phyloP scores from a whole-genome alignment of 768 basidiomycete species.

The Termitomyces eurrhizus region DNA sequence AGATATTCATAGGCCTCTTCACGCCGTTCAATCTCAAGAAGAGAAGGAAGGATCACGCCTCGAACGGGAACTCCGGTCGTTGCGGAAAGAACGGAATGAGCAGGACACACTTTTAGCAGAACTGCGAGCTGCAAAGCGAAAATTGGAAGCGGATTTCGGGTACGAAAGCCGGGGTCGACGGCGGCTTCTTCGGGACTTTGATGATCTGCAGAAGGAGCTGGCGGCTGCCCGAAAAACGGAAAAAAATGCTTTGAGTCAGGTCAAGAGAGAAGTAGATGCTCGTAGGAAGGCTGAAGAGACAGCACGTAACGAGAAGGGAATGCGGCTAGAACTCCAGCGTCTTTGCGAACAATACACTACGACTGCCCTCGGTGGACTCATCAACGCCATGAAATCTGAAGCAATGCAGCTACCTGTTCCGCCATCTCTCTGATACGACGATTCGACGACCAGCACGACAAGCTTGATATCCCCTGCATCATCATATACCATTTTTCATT shows the following conservation, averaged over 20 bases:
- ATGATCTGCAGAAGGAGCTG: slow-evolving; percentile 29
- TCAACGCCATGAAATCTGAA: slow-evolving; percentile 11
- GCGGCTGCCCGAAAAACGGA: slow-evolving; percentile 27
- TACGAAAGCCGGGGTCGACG: slow-evolving; percentile 32
- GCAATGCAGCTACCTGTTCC: not conserved
- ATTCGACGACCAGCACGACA: not conserved
- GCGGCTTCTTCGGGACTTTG: slow-evolving; percentile 29
- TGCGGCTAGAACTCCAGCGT: slow-evolving; percentile 17
- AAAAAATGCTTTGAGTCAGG: slow-evolving; percentile 21
- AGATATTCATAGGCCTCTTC: not conserved
- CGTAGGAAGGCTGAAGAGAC: slow-evolving; percentile 64
- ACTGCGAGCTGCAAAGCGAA: slow-evolving; percentile 35
- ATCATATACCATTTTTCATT: not conserved
- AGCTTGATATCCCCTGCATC: slow-evolving; percentile 9
- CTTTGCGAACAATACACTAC: slow-evolving; percentile 9
- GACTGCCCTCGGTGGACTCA: slow-evolving; percentile 7
- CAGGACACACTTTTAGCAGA: slow-evolving; percentile 27
- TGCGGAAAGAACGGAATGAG: slow-evolving; percentile 31
- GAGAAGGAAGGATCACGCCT: slow-evolving; percentile 10
- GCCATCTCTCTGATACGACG: not conserved
- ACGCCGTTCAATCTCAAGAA: not conserved
- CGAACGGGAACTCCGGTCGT: slow-evolving; percentile 34
- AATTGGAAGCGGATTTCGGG: slow-evolving; percentile 36
- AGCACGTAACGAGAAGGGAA: slow-evolving; percentile 34
- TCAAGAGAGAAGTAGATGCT: slow-evolving; percentile 46